Evolutionary conservation across 2,329 filamentous ascomycete species (phyloP), one percentile per base, ranked within the genome.

Genomic region (Endoconidiophora polonica): DNA sequence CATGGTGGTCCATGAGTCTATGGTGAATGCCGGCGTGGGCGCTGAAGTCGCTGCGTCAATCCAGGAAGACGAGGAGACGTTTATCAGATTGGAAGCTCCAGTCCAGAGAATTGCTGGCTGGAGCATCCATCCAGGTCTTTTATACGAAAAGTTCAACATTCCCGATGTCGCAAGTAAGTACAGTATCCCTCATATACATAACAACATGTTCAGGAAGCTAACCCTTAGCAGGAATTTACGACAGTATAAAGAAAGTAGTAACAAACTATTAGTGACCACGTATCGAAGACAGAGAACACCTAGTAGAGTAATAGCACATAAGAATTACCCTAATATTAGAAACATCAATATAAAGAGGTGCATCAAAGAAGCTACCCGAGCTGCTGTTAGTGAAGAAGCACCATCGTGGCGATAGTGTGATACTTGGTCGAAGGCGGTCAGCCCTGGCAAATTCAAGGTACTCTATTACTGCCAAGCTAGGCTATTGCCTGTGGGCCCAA

Each of bases 1-100:
- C 38, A 74, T 95, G 49, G 81, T 95, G 1, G 88, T 95, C 5
- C 88, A 95, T 61, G 88, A 95, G 66, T 81, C 86, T 52, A 93
- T 91, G 83, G 73, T 88, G 55, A 94, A 94, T 58, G 83, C 83
- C 5, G 88, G 88, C 12, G 76, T 94, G 14, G 88, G 88, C 2
- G 87, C 88, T 4, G 87, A 94, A 61, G 81, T 95, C 1, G 86
- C 88, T 1, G 86, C 87, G 0, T 83, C 83, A 1, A 84, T 95
- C 47, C 87, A 94, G 62, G 86, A 91, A 57, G 79, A 83, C 50
- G 61, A 66, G 0, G 69, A 73, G 24, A 90, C 86, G 0, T 95
- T 95, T 61, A 62, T 91, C 55, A 73, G 81, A 3, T 66, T 95
- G 24, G 87, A 94, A 60, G 87, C 88, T 4, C 88, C 88, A 0